These are phyloP conservation scores for Fusarium papillatum DNA, from an alignment of 2,329 filamentous ascomycete genomes.

Conservation along the genomic window DNA sequence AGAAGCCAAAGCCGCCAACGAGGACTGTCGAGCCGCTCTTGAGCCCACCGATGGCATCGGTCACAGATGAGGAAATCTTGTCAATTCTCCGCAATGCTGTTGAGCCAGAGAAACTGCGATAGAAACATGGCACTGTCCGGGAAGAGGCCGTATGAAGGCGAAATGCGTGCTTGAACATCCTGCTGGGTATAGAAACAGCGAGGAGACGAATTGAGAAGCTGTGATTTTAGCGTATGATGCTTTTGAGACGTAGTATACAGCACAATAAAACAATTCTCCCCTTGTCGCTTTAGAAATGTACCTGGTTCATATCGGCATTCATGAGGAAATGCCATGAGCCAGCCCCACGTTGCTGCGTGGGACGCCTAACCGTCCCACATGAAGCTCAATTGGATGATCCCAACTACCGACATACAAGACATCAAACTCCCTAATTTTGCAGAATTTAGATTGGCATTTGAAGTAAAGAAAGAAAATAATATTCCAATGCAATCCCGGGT, in stretches of 20 bases:
- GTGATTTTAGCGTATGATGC: background rate
- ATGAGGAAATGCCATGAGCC: background rate
- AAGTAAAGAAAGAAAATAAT: background rate
- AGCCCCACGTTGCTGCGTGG: background rate
- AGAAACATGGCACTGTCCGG: background rate
- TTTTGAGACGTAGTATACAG: background rate
- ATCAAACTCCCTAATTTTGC: background rate
- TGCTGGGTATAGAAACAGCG: background rate
- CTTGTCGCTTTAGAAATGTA: background rate
- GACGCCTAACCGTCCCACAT: background rate
- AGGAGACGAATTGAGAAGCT: background rate
- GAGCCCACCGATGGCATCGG: slow-evolving; percentile 79
- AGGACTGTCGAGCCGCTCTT: slow-evolving; percentile 80
- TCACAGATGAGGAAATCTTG: slow-evolving; percentile 78
- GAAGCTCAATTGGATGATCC: background rate
- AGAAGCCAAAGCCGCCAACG: slow-evolving; percentile 86
- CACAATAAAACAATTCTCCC: background rate
- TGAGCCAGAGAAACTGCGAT: slow-evolving; percentile 1
- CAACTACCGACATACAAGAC: background rate
- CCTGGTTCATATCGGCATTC: background rate
- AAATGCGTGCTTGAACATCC: background rate
- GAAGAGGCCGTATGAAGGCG: background rate
- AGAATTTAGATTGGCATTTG: background rate
- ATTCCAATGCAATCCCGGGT: background rate
- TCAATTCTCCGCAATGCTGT: slow-evolving; percentile 69